Evolutionary conservation across 208 protist genomes (phyloP).

Genomic region (Leishmania martiniquensis): DNA sequence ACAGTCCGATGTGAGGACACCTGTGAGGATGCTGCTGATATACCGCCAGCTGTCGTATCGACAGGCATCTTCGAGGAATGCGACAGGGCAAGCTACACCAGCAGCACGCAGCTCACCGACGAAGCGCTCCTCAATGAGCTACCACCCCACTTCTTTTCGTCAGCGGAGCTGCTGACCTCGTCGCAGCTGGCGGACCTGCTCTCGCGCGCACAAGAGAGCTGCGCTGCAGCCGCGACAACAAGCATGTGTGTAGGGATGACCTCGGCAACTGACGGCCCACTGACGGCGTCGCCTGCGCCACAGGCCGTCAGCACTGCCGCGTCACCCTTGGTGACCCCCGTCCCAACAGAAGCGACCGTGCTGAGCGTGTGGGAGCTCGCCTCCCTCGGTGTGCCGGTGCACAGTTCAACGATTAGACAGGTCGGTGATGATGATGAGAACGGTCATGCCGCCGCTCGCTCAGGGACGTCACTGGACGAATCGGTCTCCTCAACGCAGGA

Average conservation of each 20-base stretch:
- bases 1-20: neutral
- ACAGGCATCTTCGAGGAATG: neutral
- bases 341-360: neutral
- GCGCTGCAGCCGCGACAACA: neutral
- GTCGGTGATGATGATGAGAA: neutral
- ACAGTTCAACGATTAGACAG: neutral
- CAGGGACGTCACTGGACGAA: neutral
- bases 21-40: neutral
- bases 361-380: conserved; percentile 3
- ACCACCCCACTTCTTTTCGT: conserved; percentile 5
- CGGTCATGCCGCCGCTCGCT: neutral
- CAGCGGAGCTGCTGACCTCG: conserved; percentile 9
- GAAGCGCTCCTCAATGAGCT: conserved; percentile 11
- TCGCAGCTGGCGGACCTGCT: conserved; percentile 11
- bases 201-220: neutral
- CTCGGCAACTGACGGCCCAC: neutral
- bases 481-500: neutral
- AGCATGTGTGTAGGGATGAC: neutral
- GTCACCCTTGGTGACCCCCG: neutral
- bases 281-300: neutral
- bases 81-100: no score
- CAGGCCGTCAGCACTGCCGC: neutral
- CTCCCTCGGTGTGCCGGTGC: conserved; percentile 8
- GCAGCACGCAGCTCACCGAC: neutral
- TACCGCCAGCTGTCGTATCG: neutral